Conservation (phyloP, 2,329 filamentous ascomycete genomes). For the Aureobasidium mangrovei region DNA sequence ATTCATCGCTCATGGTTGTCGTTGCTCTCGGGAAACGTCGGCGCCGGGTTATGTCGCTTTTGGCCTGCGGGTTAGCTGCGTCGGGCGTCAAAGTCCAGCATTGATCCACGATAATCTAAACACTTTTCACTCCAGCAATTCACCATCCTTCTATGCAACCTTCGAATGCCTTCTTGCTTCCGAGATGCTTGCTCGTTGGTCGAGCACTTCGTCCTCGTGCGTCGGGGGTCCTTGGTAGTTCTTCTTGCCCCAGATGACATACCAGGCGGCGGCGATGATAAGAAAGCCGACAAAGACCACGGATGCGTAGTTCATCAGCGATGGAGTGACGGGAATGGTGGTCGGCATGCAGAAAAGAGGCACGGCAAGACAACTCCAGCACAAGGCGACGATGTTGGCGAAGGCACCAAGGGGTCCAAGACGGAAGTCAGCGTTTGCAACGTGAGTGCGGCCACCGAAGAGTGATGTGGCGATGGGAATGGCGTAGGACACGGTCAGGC, state of each 20-base stretch:
- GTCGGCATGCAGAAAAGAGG: constrained; percentile 68
- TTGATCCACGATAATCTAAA: not conserved
- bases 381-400: constrained; percentile 56
- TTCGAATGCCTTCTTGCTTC: constrained; percentile 4
- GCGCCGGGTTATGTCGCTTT: not conserved
- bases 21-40: not conserved
- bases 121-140: not conserved
- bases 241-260: constrained; percentile 59
- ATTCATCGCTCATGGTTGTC: constrained; percentile 4
- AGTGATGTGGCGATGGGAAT: constrained; percentile 58
- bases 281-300: constrained; percentile 64
- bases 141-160: not conserved
- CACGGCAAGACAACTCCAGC: constrained; percentile 59
- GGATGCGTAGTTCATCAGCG: constrained; percentile 63
- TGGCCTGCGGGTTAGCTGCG: constrained; percentile 6
- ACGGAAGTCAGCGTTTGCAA: constrained; percentile 50
- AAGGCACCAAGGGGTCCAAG: constrained; percentile 53
- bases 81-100: constrained; percentile 1
- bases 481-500: constrained; percentile 59
- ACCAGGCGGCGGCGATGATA: constrained; percentile 55
- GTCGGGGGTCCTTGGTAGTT: constrained; percentile 54
- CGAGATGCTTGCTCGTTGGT: not conserved
- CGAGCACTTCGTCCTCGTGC: constrained; percentile 25
- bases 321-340: constrained; percentile 48
- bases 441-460: constrained; percentile 50